Base-by-base conservation (phyloP, 257 asterid species). In the Ajuga chamaepitys region DNA sequence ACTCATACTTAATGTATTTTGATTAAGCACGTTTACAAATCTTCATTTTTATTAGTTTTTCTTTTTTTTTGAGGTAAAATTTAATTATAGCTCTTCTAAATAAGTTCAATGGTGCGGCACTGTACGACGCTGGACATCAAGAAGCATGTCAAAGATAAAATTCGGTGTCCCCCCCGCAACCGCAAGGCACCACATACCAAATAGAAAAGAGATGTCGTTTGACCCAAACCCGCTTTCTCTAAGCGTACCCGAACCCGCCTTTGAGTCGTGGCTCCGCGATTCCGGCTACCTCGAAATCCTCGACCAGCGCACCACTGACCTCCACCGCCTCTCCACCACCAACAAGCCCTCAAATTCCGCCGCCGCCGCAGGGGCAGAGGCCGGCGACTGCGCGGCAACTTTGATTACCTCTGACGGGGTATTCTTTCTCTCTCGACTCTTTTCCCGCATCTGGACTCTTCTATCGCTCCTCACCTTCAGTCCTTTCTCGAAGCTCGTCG, bases 241-340 rank as follows among this genome's bases (percentile, higher is more conserved):
- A 2, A 84, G 95, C 78, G 95, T 91, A 57, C 91, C 96, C 58
- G 98, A 86, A 70, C 80, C 85, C 70, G 85, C 72, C 12, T 91
- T 91, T 77, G 98, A 91, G 70, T 74, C 95, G 12, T 90, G 97
- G 97, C 91, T 87, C 74, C 95, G 97, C 17, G 91, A 90, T 67
- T 81, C 86, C 73, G 95, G 92, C 70, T 90, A 82, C 84, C 96
- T 90, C 65, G 95, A 88, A 71, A 56, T 86, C 70, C 80, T 87
- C 67, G 97, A 90, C 82, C 96, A 87, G 72, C 92, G 95, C 37
- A 80, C 95, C 56, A 75, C 95, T 69, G 88, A 87, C 74, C 93
- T 89, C 83, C 84, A 85, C 87, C 87, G 89, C 75, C 75, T 78
- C 71, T 69, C 95, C 81, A 9, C 86, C 73, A 0, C 85, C 71